Conservation (phyloP, 1,284 basidiomycete species). For the Veloboletus limbatus region DNA sequence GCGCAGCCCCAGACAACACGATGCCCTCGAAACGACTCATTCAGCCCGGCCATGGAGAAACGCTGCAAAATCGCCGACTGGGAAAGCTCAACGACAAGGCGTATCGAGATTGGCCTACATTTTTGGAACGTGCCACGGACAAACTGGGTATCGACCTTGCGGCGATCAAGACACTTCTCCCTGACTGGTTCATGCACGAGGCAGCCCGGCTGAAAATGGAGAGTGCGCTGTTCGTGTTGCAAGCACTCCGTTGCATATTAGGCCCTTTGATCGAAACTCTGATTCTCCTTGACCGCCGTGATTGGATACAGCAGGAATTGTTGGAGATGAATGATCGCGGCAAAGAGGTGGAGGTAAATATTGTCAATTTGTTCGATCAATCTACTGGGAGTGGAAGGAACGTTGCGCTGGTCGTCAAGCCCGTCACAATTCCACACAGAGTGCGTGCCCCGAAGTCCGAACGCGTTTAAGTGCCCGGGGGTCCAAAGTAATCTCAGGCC, state of each 20-base stretch:
- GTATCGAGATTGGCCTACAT: constrained; percentile 47
- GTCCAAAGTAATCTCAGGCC: not conserved
- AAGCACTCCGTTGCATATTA: constrained; percentile 49
- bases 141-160: constrained; percentile 36
- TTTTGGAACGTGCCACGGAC: constrained; percentile 38
- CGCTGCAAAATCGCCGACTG: constrained; percentile 40
- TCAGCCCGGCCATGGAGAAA: constrained; percentile 33
- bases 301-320: constrained; percentile 44
- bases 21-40: constrained; percentile 9
- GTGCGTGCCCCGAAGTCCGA: constrained; percentile 7
- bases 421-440: constrained; percentile 11
- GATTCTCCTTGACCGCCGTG: constrained; percentile 47
- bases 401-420: constrained; percentile 51
- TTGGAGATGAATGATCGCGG: constrained; percentile 26
- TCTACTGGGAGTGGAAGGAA: constrained; percentile 62
- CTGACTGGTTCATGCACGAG: constrained; percentile 28
- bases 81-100: constrained; percentile 46
- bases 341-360: constrained; percentile 36
- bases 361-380: constrained; percentile 68
- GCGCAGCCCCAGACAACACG: not conserved
- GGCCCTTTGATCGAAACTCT: constrained; percentile 50
- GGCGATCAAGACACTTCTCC: constrained; percentile 26
- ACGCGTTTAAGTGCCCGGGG: constrained; percentile 4
- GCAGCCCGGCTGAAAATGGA: constrained; percentile 29
- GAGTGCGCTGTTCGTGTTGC: constrained; percentile 41